Base-by-base conservation (phyloP, 2,329 filamentous ascomycete genomes). In the Lithohypha guttulata region DNA sequence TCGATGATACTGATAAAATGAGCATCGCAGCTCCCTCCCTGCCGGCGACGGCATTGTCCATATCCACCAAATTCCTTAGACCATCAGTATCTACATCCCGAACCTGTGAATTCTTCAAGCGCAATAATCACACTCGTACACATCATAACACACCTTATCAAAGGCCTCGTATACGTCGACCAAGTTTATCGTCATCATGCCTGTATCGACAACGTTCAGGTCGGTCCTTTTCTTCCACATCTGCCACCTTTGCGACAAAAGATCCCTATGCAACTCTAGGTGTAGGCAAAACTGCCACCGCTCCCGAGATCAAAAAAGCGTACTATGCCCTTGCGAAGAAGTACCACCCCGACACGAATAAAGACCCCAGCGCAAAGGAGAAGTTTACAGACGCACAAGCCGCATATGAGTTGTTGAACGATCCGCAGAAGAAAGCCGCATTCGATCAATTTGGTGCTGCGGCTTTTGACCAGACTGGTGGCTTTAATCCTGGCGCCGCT, bases 301-400 rank as follows among this genome's bases (percentile, higher is more conserved):
- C 85, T 2, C 69, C 77, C 43, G 89, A 96, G 23, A 96, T 98
- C 59, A 98, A 98, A 60, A 96, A 95, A 61, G 87, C 91, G 2
- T 98, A 98, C 68, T 98, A 98, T 59, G 84, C 87, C 35, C 70
- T 96, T 43, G 91, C 91, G 14, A 98, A 98, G 64, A 98, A 96
- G 57, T 98, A 77, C 59, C 91, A 98, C 55, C 91, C 91, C 6
- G 91, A 98, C 59, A 96, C 91, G 23, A 98, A 96, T 70, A 96
- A 96, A 61, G 91, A 96, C 52, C 61, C 84, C 2, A 73, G 69
- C n/a, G 87, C 91, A 23, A 96, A 96, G 59, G 91, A 96, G 53
- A 89, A 83, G 54, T 98, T 98, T 55, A 75, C 80, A 47, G 89
- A 95, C 52, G 84, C 93, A 39, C 91, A 98, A 61, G 76, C 82